Percentiles rank a stretch among this genome's conserved stretches.
phyloP scores from a whole-genome alignment of 768 basidiomycete genomes.

The Tulasnella sp. region DNA sequence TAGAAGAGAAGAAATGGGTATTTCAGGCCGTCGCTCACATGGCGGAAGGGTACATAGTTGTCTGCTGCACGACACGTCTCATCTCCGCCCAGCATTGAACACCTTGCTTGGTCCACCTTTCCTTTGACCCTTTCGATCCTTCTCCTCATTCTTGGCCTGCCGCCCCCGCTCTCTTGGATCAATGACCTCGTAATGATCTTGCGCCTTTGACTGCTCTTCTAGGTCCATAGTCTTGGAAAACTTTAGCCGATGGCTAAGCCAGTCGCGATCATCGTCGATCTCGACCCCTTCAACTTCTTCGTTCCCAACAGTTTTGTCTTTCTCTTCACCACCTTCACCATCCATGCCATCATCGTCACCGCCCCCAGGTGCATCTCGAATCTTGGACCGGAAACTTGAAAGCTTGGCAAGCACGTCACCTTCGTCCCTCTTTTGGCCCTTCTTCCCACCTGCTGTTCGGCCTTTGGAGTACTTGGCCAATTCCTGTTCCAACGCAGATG shows the following conservation, averaged over 20 bases:
- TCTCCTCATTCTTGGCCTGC: slow-evolving; percentile 67
- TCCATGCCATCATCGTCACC: slow-evolving; percentile 27
- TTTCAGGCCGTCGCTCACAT: no score
- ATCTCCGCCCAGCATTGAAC: slow-evolving; percentile 1
- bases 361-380: slow-evolving; percentile 34
- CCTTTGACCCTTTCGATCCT: slow-evolving; percentile 41
- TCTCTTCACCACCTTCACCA: slow-evolving; percentile 19
- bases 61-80: not conserved
- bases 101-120: not conserved
- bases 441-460: slow-evolving; percentile 42
- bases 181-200: slow-evolving; percentile 81
- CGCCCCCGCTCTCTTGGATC: slow-evolving; percentile 68
- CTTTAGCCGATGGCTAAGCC: slow-evolving; percentile 58
- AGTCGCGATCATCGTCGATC: slow-evolving; percentile 66
- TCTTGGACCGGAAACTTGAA: slow-evolving; percentile 58
- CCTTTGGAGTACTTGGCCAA: slow-evolving; percentile 67
- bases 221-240: slow-evolving; percentile 70
- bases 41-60: no score
- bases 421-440: slow-evolving; percentile 50
- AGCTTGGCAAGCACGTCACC: slow-evolving; percentile 57
- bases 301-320: slow-evolving; percentile 17
- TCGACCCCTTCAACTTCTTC: slow-evolving; percentile 50
- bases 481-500: slow-evolving; percentile 71
- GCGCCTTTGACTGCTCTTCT: slow-evolving; percentile 62
- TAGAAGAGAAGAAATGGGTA: no score